Evolutionary conservation across 1,284 basidiomycete genomes (phyloP).

Genomic region (Ceratobasidium sp.): DNA sequence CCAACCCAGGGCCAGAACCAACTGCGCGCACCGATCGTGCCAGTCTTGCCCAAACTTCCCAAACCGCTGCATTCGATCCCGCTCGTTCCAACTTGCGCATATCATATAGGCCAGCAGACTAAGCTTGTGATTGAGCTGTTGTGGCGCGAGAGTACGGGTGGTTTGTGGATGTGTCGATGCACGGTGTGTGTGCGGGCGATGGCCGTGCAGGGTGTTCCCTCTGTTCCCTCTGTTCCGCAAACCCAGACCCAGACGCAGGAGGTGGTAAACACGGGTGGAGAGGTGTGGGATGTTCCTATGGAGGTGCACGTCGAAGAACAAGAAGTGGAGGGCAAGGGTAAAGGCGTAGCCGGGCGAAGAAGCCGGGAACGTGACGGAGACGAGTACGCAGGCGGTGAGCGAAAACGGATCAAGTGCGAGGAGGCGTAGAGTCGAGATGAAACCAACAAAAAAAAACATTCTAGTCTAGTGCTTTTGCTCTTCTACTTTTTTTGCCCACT

Average conservation of each 20-base stretch:
- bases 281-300: constrained; percentile 22
- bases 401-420: constrained; percentile 27
- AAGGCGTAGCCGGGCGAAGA: constrained; percentile 31
- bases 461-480: not conserved
- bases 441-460: constrained; percentile 4
- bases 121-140: constrained; percentile 13
- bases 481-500: not conserved
- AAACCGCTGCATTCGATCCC: constrained; percentile 37
- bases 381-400: constrained; percentile 15
- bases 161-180: constrained; percentile 36
- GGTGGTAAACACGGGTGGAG: not conserved
- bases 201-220: constrained; percentile 15
- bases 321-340: constrained; percentile 28
- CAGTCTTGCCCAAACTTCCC: not conserved
- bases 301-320: not conserved
- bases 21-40: too few species aligned
- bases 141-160: constrained; percentile 25
- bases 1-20: not conserved
- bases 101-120: constrained; percentile 34
- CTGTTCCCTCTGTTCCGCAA: not conserved
- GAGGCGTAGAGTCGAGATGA: not conserved
- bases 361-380: constrained; percentile 26
- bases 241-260: not conserved
- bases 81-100: constrained; percentile 1
- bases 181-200: constrained; percentile 18